These are phyloP conservation scores for Xylariaceae sp. DNA, from an alignment of 2,329 filamentous ascomycete species.

Conservation along the genomic window DNA sequence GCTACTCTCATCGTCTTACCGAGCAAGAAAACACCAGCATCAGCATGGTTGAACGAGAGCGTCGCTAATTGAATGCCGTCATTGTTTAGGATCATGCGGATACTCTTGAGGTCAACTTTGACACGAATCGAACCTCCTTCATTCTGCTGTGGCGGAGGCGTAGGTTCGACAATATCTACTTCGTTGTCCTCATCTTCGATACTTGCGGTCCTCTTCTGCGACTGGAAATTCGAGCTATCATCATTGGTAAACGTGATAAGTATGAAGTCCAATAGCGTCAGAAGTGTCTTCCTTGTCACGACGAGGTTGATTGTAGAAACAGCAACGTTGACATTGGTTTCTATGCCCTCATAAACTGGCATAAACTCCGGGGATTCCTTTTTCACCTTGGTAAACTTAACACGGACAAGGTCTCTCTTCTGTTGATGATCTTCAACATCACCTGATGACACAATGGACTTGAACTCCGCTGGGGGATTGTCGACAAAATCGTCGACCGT, in stretches of 20 bases:
- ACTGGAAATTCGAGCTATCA: slow-evolving; percentile 38
- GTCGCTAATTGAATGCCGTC: slow-evolving; percentile 95
- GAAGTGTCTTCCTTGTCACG: slow-evolving; percentile 87
- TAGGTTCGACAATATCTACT: slow-evolving; percentile 43
- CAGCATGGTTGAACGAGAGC: slow-evolving; percentile 86
- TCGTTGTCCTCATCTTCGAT: slow-evolving; percentile 43
- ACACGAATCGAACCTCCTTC: slow-evolving; percentile 82
- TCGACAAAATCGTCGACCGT: slow-evolving; percentile 95
- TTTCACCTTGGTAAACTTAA: slow-evolving; percentile 91
- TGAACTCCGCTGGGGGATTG: slow-evolving; percentile 86
- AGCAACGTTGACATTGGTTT: slow-evolving; percentile 86
- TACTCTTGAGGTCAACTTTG: slow-evolving; percentile 90
- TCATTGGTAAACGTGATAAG: slow-evolving; percentile 83
- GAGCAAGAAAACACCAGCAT: slow-evolving; percentile 85
- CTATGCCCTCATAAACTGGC: slow-evolving; percentile 87
- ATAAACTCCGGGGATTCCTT: slow-evolving; percentile 90
- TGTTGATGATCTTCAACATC: slow-evolving; percentile 72
- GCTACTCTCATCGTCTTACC: slow-evolving; percentile 86
- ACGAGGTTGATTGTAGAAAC: slow-evolving; percentile 96
- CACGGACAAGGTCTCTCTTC: slow-evolving; percentile 78
- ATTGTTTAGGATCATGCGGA: slow-evolving; percentile 93
- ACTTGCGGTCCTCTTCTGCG: slow-evolving; percentile 40
- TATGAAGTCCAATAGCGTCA: slow-evolving; percentile 93
- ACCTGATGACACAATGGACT: slow-evolving; percentile 91
- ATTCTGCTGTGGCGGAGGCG: slow-evolving; percentile 40